Percentiles rank a stretch among this genome's conserved stretches.
phyloP scores from a whole-genome alignment of 1,139 yeast genomes.

The Arxiozyma telluris region DNA sequence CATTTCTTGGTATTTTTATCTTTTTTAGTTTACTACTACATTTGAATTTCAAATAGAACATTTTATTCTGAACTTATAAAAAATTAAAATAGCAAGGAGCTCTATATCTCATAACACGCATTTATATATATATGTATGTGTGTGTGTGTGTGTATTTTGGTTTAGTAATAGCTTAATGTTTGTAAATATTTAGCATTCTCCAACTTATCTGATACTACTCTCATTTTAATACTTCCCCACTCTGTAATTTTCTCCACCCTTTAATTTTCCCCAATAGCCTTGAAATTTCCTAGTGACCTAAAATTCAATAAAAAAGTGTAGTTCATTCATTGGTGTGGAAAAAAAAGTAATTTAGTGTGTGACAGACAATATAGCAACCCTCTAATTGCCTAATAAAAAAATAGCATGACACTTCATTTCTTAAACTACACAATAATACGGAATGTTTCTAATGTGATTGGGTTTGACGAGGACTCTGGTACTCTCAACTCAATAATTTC shows the following conservation, averaged over 20 bases:
- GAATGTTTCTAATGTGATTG: not conserved
- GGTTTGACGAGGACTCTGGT: not conserved
- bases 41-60: too few species aligned
- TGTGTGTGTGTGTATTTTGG: too few species aligned
- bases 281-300: not conserved
- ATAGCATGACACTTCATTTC: not conserved
- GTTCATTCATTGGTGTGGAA: not conserved
- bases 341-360: too few species aligned
- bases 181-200: not conserved
- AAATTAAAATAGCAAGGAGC: not conserved
- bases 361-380: not conserved
- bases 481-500: conserved; percentile 11
- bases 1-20: not conserved
- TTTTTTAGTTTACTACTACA: not conserved
- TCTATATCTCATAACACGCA: not conserved
- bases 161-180: not conserved
- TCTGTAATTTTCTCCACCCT: not conserved
- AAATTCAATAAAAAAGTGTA: too few species aligned
- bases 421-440: not conserved
- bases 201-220: not conserved
- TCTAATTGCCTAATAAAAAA: not conserved
- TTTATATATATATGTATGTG: too few species aligned
- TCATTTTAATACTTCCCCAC: too few species aligned
- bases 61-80: too few species aligned
- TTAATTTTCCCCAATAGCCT: not conserved